phyloP scores from a whole-genome alignment of 768 basidiomycete species.

The Boletus rubropictus region DNA sequence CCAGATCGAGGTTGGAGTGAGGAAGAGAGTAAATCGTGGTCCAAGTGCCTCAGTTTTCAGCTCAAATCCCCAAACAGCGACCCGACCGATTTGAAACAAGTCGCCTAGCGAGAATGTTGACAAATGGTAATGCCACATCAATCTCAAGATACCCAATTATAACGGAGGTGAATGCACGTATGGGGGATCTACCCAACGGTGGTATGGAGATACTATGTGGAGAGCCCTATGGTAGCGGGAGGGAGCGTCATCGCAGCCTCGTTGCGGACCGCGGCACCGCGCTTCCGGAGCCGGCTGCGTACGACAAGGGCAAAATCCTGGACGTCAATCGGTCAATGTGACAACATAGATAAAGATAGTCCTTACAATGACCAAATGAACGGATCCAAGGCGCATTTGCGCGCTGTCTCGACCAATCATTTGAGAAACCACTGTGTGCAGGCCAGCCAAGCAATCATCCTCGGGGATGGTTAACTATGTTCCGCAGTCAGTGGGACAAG shows the following conservation, averaged over 20 bases:
- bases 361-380: constrained; percentile 20
- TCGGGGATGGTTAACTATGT: constrained; percentile 10
- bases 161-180: constrained; percentile 5
- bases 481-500: constrained; percentile 5
- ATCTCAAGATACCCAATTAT: constrained; percentile 10
- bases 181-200: not conserved
- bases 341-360: not conserved
- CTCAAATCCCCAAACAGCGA: not conserved
- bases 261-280: not conserved
- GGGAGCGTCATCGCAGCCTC: not conserved
- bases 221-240: not conserved
- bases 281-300: constrained; percentile 9
- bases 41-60: not conserved
- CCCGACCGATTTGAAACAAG: constrained; percentile 9
- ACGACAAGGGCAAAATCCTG: constrained; percentile 23
- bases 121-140: not conserved
- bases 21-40: not conserved
- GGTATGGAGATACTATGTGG: not conserved
- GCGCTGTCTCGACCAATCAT: constrained; percentile 14
- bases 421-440: constrained; percentile 19
- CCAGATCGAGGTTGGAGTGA: constrained; percentile 10
- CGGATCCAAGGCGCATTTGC: constrained; percentile 10
- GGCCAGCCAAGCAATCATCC: constrained; percentile 16
- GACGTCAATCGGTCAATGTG: constrained; percentile 3
- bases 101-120: not conserved